Percentiles rank a stretch among this genome's conserved stretches.
Conservation (phyloP, 2,329 filamentous ascomycete species). For the Claviceps purpurea region DNA sequence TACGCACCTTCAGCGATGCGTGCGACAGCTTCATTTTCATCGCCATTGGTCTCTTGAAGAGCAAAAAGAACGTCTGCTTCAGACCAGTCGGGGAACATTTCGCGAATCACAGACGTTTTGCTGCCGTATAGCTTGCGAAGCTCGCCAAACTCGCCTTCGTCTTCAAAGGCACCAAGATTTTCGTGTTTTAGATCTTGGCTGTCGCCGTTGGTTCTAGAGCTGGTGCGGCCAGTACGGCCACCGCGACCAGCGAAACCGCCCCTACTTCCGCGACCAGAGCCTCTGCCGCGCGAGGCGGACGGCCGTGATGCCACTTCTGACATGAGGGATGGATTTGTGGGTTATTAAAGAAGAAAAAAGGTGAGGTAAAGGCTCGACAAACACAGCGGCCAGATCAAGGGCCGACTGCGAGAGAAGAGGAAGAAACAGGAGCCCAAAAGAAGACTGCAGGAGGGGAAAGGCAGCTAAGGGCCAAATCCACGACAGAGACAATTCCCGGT, state of each 20-base stretch:
- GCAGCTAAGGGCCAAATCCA: slow-evolving; percentile 16
- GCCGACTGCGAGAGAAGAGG: slow-evolving; percentile 22
- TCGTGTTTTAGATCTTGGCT: slow-evolving; percentile 43
- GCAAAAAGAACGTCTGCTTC: slow-evolving; percentile 90
- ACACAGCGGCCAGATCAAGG: slow-evolving; percentile 5
- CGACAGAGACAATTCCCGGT: slow-evolving; percentile 16
- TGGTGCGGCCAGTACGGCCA: slow-evolving; percentile 33
- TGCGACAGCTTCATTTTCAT: slow-evolving; percentile 60
- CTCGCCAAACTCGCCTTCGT: slow-evolving; percentile 81
- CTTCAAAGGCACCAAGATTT: slow-evolving; percentile 48
- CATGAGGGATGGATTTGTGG: slow-evolving; percentile 46
- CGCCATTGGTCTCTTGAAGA: slow-evolving; percentile 74
- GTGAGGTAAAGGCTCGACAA: slow-evolving; percentile 12
- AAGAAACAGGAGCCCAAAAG: slow-evolving; percentile 13
- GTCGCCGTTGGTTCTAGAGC: slow-evolving; percentile 55
- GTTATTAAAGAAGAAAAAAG: slow-evolving; percentile 46
- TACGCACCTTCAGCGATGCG: slow-evolving; percentile 63
- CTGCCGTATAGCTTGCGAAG: slow-evolving; percentile 79
- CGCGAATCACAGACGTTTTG: slow-evolving; percentile 71
- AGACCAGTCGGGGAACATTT: slow-evolving; percentile 92
- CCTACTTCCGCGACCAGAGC: slow-evolving; percentile 75
- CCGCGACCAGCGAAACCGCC: slow-evolving; percentile 61
- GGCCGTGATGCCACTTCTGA: slow-evolving; percentile 86
- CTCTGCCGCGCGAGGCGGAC: slow-evolving; percentile 75
- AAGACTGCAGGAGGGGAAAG: slow-evolving; percentile 7